phyloP scores from a whole-genome alignment of 73 alveolate species.

The Paramecium bursaria region DNA sequence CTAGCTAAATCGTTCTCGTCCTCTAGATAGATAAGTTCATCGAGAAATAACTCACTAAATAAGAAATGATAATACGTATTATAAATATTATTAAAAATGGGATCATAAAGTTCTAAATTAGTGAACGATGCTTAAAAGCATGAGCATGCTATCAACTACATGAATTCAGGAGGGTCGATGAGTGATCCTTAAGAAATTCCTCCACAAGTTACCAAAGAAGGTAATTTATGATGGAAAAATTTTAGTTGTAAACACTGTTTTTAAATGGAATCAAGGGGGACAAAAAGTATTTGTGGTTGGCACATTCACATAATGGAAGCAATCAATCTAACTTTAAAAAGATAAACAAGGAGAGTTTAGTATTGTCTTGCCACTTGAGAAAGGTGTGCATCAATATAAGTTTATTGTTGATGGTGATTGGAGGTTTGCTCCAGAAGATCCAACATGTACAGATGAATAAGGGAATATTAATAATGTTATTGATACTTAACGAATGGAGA shows the following conservation, averaged over 20 bases:
- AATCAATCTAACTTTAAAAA: conserved; percentile 79
- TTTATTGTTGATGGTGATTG: conserved; percentile 96
- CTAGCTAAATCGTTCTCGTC: no score
- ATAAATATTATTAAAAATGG: conserved; percentile 40
- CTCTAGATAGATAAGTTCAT: no score
- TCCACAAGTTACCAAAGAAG: background rate
- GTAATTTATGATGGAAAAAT: background rate
- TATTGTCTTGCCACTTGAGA: conserved; percentile 54
- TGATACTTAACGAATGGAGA: conserved; percentile 76
- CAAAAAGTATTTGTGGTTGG: conserved; percentile 81
- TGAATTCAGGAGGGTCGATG: conserved; percentile 69
- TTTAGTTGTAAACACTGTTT: conserved; percentile 63
- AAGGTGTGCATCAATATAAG: conserved; percentile 91
- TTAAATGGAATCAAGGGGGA: conserved; percentile 89
- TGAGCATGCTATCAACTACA: conserved; percentile 38
- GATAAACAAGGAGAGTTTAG: conserved; percentile 47
- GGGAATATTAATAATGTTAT: conserved; percentile 90
- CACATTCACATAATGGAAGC: conserved; percentile 83
- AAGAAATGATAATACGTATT: no score
- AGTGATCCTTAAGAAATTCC: conserved; percentile 32
- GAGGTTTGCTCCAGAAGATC: conserved; percentile 97
- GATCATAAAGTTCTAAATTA: conserved; percentile 70
- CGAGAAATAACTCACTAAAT: no score
- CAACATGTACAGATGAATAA: conserved; percentile 78
- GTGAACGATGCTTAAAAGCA: conserved; percentile 57